Percentiles rank a stretch among this genome's conserved stretches.
These are phyloP conservation scores for Solioccasus polychromus DNA, from an alignment of 768 basidiomycete species.

Conservation along the genomic window DNA sequence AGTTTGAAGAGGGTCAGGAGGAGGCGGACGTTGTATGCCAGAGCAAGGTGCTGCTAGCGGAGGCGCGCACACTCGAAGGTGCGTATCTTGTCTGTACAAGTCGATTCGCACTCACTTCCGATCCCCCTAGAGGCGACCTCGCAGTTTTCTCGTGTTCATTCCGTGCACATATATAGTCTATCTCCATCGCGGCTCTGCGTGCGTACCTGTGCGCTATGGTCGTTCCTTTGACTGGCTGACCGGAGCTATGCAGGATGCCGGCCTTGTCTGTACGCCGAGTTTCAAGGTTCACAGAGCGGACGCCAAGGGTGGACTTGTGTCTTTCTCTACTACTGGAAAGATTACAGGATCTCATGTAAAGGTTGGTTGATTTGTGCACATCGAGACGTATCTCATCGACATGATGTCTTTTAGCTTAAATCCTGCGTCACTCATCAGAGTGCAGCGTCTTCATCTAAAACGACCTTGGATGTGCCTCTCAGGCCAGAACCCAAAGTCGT, in stretches of 20 bases:
- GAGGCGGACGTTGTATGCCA: conserved; percentile 44
- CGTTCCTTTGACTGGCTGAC: conserved; percentile 1
- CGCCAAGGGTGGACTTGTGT: conserved; percentile 18
- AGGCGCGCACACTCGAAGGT: conserved; percentile 67
- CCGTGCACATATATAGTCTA: conserved; percentile 68
- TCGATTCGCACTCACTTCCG: not conserved
- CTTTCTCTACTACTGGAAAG: conserved; percentile 36
- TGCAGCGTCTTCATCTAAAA: conserved; percentile 42
- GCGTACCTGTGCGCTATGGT: not conserved
- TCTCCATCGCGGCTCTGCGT: conserved; percentile 61
- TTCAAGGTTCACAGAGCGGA: conserved; percentile 34
- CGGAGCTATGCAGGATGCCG: conserved; percentile 41
- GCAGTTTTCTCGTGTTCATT: conserved; percentile 50
- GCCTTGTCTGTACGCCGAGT: conserved; percentile 37
- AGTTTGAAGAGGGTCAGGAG: conserved; percentile 39
- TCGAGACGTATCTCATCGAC: not conserved
- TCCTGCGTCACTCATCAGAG: conserved; percentile 1
- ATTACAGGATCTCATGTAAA: conserved; percentile 45
- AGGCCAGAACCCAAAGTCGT: conserved; percentile 10
- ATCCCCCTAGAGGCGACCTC: conserved; percentile 45
- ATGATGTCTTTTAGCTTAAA: conserved; percentile 13
- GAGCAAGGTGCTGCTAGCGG: conserved; percentile 54
- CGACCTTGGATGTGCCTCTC: conserved; percentile 35
- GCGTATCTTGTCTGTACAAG: conserved; percentile 12
- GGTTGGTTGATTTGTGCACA: conserved; percentile 30